Evolutionary conservation across 257 asterid genomes (phyloP), one percentile per base, ranked within the genome.

Genomic region (Solanum pinnatisectum): DNA sequence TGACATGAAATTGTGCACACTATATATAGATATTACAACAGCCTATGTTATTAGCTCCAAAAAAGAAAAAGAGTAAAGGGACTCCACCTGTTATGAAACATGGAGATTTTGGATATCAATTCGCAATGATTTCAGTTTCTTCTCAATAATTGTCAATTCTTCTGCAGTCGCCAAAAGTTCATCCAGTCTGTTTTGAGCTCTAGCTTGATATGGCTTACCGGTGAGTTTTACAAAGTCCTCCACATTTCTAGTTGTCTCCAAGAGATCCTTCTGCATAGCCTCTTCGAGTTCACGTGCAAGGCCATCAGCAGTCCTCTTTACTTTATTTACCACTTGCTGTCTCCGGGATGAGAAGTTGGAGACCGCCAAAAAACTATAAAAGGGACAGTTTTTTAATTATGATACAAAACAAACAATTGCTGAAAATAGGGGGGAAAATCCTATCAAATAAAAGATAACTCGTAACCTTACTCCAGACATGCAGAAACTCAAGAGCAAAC

Each of bases 181-280:
- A 63, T 93, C 90, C 84, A 95, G 92, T 85, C 94, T 92, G 70
- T 79, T 88, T 90, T 94, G 93, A 20, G 95, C 94, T 32, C 87
- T 84, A 73, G 93, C 95, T 90, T 93, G 93, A 90, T 95, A 96
- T 20, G 98, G 98, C 88, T 89, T 90, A 84, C 98, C 92, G 12
- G 92, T 87, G 81, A 92, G 89, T 39, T 88, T 84, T 35, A 93
- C 98, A 84, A 92, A 93, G 89, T 90, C 92, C 72, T 92, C 92
- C 67, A 96, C 88, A 81, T 91, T 89, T 52, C 85, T 87, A 7
- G 92, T 90, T 9, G 96, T 88, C 89, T 96, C 96, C 87, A 84
- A 32, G 22, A 97, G 94, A 86, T 96, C 99, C 91, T 94, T 93
- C 89, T 94, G 92, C 98, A 95, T 95, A 85, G 98, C 98, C 83